Conservation (phyloP, 2,329 filamentous ascomycete genomes). For the Cladosporium halotolerans region DNA sequence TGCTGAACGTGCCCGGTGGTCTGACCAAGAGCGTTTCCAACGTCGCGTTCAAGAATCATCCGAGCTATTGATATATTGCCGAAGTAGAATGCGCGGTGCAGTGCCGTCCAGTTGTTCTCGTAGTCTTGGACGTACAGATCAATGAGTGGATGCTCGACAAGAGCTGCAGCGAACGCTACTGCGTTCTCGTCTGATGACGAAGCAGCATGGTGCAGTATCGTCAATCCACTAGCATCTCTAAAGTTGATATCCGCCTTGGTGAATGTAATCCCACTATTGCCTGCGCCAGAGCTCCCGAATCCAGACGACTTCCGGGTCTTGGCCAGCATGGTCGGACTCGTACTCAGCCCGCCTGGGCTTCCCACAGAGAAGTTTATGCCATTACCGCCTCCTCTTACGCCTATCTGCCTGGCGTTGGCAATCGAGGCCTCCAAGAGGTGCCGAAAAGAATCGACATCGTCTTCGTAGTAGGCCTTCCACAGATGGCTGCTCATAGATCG, state of each 20-base stretch:
- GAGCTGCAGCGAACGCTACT: constrained; percentile 65
- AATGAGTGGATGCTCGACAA: constrained; percentile 74
- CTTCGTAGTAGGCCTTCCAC: constrained; percentile 94
- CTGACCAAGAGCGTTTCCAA: constrained; percentile 58
- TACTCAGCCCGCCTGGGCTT: constrained; percentile 42
- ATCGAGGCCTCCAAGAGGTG: constrained; percentile 72
- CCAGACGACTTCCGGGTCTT: constrained; percentile 28
- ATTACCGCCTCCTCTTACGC: constrained; percentile 35
- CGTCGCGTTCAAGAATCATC: constrained; percentile 71
- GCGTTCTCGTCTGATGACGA: constrained; percentile 67
- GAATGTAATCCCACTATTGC: constrained; percentile 35
- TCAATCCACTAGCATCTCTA: constrained; percentile 74
- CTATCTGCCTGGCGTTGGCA: constrained; percentile 47
- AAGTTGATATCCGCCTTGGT: constrained; percentile 71
- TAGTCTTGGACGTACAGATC: constrained; percentile 82
- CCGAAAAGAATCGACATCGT: constrained; percentile 94
- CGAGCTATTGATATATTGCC: constrained; percentile 85
- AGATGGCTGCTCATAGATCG: constrained; percentile 87
- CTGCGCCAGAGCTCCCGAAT: not conserved
- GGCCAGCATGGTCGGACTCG: constrained; percentile 37
- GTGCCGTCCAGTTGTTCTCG: constrained; percentile 92
- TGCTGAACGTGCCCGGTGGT: constrained; percentile 54
- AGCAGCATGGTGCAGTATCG: constrained; percentile 75
- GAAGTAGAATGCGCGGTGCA: constrained; percentile 84
- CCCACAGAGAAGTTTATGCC: constrained; percentile 28